Evolutionary conservation across 1,284 basidiomycete genomes (phyloP).

Genomic region (Naganishia albida): DNA sequence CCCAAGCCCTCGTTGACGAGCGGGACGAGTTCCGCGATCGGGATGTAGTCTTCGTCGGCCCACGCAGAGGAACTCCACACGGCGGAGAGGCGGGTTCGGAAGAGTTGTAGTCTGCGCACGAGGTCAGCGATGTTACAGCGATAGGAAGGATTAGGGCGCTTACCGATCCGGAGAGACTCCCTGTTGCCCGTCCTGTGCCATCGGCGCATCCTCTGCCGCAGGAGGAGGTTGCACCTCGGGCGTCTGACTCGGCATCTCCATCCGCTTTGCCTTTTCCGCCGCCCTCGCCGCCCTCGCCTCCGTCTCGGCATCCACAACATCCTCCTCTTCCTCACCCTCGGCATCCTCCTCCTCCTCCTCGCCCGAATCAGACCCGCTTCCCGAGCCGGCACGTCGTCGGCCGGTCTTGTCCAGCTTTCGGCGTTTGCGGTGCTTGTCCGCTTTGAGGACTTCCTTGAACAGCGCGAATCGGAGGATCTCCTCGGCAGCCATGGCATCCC

Average conservation of each 20-base stretch:
- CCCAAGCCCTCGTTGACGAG: conserved; percentile 76
- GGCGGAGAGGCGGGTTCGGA: conserved; percentile 71
- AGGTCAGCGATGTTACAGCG: conserved; percentile 1
- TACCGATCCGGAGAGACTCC: conserved; percentile 35
- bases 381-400: conserved; percentile 46
- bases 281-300: conserved; percentile 48
- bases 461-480: conserved; percentile 95
- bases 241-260: conserved; percentile 37
- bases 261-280: conserved; percentile 58
- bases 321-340: conserved; percentile 49
- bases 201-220: conserved; percentile 27
- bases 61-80: conserved; percentile 66
- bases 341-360: conserved; percentile 60
- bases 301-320: conserved; percentile 38
- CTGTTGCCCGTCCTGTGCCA: conserved; percentile 13
- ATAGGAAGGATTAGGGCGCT: conserved; percentile 8
- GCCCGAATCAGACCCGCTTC: conserved; percentile 53
- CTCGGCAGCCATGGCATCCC: conserved; percentile 88
- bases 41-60: conserved; percentile 73
- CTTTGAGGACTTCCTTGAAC: conserved; percentile 92
- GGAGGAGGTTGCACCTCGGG: conserved; percentile 21
- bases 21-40: conserved; percentile 70
- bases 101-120: conserved; percentile 67
- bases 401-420: conserved; percentile 71
- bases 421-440: conserved; percentile 70